Conservation (phyloP, 1,284 basidiomycete genomes). For the Cutaneotrichosporon mucoides region DNA sequence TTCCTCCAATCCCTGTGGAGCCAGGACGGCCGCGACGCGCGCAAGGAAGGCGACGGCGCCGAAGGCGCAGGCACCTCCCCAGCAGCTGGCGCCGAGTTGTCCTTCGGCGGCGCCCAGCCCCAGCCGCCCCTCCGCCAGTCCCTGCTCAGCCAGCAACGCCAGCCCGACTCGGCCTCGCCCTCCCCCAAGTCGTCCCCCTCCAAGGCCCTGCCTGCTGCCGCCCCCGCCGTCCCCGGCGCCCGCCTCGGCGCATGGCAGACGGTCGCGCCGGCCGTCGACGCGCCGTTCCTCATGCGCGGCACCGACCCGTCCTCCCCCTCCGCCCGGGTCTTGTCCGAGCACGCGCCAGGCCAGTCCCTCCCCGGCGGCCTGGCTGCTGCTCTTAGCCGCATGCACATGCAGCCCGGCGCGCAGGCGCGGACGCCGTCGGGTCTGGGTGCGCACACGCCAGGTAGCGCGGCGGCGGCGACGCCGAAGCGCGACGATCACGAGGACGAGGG, state of each 20-base stretch:
- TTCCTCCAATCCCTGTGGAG: constrained; percentile 46
- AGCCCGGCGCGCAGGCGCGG: constrained; percentile 15
- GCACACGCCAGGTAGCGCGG: constrained; percentile 1
- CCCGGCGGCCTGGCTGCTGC: constrained; percentile 47
- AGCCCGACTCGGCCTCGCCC: constrained; percentile 17
- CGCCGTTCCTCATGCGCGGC: constrained; percentile 31
- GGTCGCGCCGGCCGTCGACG: constrained; percentile 19
- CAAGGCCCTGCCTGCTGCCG: not conserved
- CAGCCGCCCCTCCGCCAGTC: constrained; percentile 24
- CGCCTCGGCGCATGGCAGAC: not conserved
- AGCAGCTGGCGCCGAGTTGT: constrained; percentile 17
- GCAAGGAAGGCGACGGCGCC: constrained; percentile 2
- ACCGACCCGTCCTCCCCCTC: constrained; percentile 38
- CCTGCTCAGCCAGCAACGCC: constrained; percentile 36
- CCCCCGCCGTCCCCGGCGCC: not conserved
- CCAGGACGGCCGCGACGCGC: constrained; percentile 41
- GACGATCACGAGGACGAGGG: constrained; percentile 22
- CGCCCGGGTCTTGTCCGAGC: constrained; percentile 39
- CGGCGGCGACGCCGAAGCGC: constrained; percentile 3
- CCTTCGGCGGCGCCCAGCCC: constrained; percentile 29
- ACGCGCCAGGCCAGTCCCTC: constrained; percentile 47
- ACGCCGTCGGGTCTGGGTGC: constrained; percentile 11
- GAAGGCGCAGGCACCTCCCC: no score
- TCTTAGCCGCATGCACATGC: constrained; percentile 45
- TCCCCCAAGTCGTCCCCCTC: constrained; percentile 10